Evolutionary conservation across 257 asterid genomes (phyloP).

Genomic region (Misopates orontium): DNA sequence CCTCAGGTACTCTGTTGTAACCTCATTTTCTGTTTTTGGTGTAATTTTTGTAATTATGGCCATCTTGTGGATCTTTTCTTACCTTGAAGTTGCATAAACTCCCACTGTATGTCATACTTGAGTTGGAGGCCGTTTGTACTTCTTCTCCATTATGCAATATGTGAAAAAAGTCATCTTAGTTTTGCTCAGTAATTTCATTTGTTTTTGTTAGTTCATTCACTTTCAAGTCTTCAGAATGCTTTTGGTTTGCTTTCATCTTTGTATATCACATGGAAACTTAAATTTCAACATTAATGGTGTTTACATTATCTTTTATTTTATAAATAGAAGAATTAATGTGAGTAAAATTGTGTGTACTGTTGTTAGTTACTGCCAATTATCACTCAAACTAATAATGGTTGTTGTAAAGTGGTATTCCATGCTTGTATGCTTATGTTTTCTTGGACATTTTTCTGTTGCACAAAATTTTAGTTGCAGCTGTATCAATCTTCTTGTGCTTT

Average conservation of each 20-base stretch:
- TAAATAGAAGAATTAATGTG: background rate
- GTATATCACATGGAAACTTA: slow-evolving; percentile 8
- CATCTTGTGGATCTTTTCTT: background rate
- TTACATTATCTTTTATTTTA: slow-evolving; percentile 3
- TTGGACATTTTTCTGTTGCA: background rate
- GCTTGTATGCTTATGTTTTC: slow-evolving; percentile 12
- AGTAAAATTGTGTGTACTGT: slow-evolving; percentile 12
- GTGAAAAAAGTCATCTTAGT: background rate
- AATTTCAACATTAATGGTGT: slow-evolving; percentile 17
- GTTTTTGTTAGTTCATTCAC: slow-evolving; percentile 22
- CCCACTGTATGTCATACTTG: slow-evolving; percentile 5
- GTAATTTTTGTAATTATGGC: slow-evolving; percentile 1
- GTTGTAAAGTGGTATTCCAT: background rate
- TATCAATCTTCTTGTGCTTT: slow-evolving; percentile 10
- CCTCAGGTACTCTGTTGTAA: slow-evolving; percentile 47
- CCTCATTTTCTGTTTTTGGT: background rate
- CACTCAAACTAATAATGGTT: slow-evolving; percentile 1
- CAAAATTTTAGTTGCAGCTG: slow-evolving; percentile 9
- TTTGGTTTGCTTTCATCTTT: slow-evolving; percentile 6
- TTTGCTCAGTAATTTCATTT: background rate
- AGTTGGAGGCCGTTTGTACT: slow-evolving; percentile 17
- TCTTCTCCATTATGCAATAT: slow-evolving; percentile 16
- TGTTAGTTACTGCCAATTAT: slow-evolving; percentile 17
- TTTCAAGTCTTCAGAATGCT: slow-evolving; percentile 3
- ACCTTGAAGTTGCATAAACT: slow-evolving; percentile 15